phyloP scores from a whole-genome alignment of 1,284 basidiomycete genomes.

The Sphaerobolus stellatus region DNA sequence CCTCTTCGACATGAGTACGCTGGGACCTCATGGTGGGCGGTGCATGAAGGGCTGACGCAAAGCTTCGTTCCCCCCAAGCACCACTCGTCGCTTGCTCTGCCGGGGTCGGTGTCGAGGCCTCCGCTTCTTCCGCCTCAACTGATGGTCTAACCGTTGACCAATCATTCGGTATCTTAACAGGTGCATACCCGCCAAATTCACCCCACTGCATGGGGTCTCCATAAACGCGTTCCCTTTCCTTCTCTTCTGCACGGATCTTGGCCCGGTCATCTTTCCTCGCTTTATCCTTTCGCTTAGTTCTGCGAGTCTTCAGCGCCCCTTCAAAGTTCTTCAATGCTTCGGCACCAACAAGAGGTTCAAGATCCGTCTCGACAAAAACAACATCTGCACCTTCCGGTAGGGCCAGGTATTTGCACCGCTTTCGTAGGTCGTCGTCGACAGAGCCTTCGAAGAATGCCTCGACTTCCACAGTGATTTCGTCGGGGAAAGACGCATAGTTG shows the following conservation, averaged over 20 bases:
- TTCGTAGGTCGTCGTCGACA: constrained; percentile 88
- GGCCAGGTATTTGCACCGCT: constrained; percentile 92
- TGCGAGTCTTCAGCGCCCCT: constrained; percentile 72
- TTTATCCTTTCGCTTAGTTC: constrained; percentile 74
- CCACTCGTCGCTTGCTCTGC: constrained; percentile 41
- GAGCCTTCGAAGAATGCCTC: constrained; percentile 76
- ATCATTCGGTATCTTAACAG: constrained; percentile 18
- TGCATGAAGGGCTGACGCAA: constrained; percentile 61
- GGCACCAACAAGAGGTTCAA: constrained; percentile 69
- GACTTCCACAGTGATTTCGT: constrained; percentile 75
- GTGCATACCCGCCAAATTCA: constrained; percentile 9
- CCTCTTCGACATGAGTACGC: constrained; percentile 47
- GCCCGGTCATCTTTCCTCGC: constrained; percentile 82
- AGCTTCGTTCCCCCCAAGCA: constrained; percentile 76
- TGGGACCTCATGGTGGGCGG: constrained; percentile 22
- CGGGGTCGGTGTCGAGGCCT: constrained; percentile 24
- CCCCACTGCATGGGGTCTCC: constrained; percentile 17
- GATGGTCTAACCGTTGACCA: constrained; percentile 16
- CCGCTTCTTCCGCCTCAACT: constrained; percentile 19
- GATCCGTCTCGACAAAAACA: constrained; percentile 90
- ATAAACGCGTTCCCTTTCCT: constrained; percentile 53
- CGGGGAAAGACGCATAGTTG: constrained; percentile 83
- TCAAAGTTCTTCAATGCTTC: constrained; percentile 80
- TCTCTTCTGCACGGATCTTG: constrained; percentile 74
- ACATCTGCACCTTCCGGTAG: constrained; percentile 91